These are phyloP conservation scores for Eimeria brunetti DNA, from an alignment of 169 alveolate species.

Conservation along the genomic window DNA sequence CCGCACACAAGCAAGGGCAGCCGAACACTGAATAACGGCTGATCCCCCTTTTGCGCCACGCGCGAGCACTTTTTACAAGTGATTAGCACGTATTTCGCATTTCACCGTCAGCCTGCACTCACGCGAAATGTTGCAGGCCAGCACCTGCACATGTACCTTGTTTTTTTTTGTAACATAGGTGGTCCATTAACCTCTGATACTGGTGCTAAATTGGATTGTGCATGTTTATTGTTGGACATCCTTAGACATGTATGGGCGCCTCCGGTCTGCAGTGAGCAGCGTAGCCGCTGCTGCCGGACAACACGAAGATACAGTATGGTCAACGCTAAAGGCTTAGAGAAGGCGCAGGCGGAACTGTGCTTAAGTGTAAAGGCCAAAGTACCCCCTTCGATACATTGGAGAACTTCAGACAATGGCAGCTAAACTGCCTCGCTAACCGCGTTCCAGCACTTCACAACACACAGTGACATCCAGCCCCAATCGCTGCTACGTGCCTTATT, in stretches of 20 bases:
- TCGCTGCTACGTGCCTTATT: background rate
- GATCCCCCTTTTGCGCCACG: too few relatives aligned
- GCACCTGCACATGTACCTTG: too few relatives aligned
- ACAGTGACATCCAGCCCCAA: constrained; percentile 9
- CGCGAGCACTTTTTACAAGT: too few relatives aligned
- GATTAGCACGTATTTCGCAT: too few relatives aligned
- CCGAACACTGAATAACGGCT: too few relatives aligned
- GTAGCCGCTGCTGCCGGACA: background rate
- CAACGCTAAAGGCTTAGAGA: background rate
- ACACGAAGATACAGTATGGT: background rate
- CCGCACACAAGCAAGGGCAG: too few relatives aligned
- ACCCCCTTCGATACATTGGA: background rate
- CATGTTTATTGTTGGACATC: background rate
- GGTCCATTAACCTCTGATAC: background rate
- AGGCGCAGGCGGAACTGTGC: background rate
- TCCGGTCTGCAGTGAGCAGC: background rate
- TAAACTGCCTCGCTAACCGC: background rate
- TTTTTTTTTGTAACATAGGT: background rate
- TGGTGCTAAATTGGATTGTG: background rate
- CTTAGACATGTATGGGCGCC: background rate
- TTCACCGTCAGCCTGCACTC: too few relatives aligned
- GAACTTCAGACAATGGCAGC: background rate
- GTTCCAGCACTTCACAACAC: background rate
- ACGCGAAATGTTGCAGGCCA: too few relatives aligned
- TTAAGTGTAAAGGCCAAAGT: background rate